Base-by-base conservation (phyloP, 768 basidiomycete species). In the Jaapia argillacea region DNA sequence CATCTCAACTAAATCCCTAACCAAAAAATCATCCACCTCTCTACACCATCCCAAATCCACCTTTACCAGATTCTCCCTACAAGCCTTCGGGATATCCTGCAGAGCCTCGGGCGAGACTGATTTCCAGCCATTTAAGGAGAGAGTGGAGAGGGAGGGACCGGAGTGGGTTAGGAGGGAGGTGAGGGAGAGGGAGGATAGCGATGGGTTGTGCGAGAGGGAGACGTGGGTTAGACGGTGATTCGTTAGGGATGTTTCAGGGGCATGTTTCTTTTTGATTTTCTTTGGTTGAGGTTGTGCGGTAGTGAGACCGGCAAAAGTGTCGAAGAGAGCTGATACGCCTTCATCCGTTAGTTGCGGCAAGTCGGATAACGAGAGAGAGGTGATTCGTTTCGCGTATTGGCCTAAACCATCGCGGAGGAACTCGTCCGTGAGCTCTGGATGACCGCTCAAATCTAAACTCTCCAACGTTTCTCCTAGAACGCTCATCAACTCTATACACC, bases 11-110 rank as follows among this genome's bases (percentile, higher is more conserved):
- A 91, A 63, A 12, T 65, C 73, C 59, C 86, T 82, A 48, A 97
- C 63, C 3, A 84, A 69, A 54, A 85, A 92, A 60, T 98, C 85
- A 46, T 92, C 83, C 31, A 86, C 70, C 18, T 74, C 71, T 39
- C 93, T 66, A 52, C 91, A 91, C 75, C 85, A 98, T 1, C 92
- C 84, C 2, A 92, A 61, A 54, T 98, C 86, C 31, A 97, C 48
- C 55, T 65, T 70, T 51, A 57, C 62, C 55, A 94, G 48, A 26
- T 69, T 62, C 2, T 50, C 54, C 13, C 60, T 67, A 6, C 27
- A 58, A 35, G 60, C 56, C 20, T 63, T 54, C 10, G 51, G 62
- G 14, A 75, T 56, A 12, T 45, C 33, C 41, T 46, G 47, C 23
- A 85, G 57, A 2, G 65, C 59, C 10, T 75, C 74, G 25, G 70